phyloP scores from a whole-genome alignment of 2,329 filamentous ascomycete species.

The Arthrobotrys iridis region DNA sequence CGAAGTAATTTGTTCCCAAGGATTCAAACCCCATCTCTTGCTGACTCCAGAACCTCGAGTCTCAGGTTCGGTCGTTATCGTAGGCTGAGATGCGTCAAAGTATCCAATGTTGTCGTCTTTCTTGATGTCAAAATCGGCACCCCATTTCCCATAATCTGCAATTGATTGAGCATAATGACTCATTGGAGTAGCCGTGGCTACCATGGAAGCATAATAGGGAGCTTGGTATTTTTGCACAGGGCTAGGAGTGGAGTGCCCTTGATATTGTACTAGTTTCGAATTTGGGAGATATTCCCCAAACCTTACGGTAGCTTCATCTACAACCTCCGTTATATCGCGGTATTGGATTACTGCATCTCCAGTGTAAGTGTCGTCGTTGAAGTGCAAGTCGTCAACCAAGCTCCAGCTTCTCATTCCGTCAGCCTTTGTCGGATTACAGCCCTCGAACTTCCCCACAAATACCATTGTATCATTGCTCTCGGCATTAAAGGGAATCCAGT shows the following conservation, averaged over 20 bases:
- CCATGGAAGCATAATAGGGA: slow-evolving; percentile 32
- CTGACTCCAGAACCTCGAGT: background rate
- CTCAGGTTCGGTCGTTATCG: slow-evolving; percentile 32
- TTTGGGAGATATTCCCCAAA: slow-evolving; percentile 47
- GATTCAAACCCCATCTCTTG: slow-evolving; percentile 51
- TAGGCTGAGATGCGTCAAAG: slow-evolving; percentile 28
- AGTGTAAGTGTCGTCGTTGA: slow-evolving; percentile 40
- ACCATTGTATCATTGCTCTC: slow-evolving; percentile 47
- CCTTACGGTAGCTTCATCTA: slow-evolving; percentile 26
- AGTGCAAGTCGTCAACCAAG: slow-evolving; percentile 41
- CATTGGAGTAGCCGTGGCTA: slow-evolving; percentile 10
- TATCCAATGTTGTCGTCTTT: slow-evolving; percentile 46
- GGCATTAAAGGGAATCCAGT: slow-evolving; percentile 45
- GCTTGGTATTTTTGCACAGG: slow-evolving; percentile 28
- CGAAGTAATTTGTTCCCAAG: slow-evolving; percentile 43
- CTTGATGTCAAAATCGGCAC: slow-evolving; percentile 31
- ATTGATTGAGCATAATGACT: background rate
- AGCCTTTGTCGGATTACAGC: slow-evolving; percentile 39
- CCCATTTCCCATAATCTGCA: slow-evolving; percentile 45
- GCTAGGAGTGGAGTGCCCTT: slow-evolving; percentile 11
- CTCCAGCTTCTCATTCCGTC: slow-evolving; percentile 50
- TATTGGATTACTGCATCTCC: slow-evolving; percentile 43
- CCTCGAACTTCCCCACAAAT: slow-evolving; percentile 40
- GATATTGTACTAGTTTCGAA: background rate
- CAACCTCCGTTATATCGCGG: slow-evolving; percentile 30